phyloP scores from a whole-genome alignment of 192 early-diverging fungal genomes.

The Rhizophagus clarus region DNA sequence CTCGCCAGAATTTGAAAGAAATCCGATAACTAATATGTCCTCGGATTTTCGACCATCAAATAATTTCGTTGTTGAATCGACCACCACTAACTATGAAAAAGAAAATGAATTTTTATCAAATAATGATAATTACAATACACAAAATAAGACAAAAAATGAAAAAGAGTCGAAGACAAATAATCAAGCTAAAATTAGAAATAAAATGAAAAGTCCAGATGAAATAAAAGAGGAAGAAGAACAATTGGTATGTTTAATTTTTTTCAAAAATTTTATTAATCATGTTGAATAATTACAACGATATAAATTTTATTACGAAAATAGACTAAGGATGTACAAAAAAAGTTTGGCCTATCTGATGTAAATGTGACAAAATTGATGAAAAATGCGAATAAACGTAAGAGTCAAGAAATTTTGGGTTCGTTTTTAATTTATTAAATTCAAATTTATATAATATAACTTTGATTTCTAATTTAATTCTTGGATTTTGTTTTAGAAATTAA shows the following conservation, averaged over 20 bases:
- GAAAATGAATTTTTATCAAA: not conserved
- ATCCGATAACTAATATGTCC: not conserved
- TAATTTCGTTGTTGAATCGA: not conserved
- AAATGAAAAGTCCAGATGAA: slow-evolving; percentile 20
- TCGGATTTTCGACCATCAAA: not conserved
- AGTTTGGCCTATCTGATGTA: slow-evolving; percentile 56
- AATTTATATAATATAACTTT: not conserved
- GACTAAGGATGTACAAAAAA: slow-evolving; percentile 56
- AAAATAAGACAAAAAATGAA: not conserved
- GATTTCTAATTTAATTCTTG: not conserved
- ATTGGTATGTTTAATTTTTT: slow-evolving; percentile 35
- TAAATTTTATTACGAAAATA: slow-evolving; percentile 20
- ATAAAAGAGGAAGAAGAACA: slow-evolving; percentile 47
- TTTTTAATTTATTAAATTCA: not conserved
- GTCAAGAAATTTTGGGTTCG: slow-evolving; percentile 21
- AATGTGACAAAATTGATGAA: slow-evolving; percentile 52
- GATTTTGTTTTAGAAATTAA: slow-evolving; percentile 11
- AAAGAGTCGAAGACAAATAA: not conserved
- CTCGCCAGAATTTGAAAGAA: not conserved
- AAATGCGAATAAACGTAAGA: slow-evolving; percentile 30
- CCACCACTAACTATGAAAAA: not conserved
- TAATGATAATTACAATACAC: not conserved
- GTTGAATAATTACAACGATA: not conserved
- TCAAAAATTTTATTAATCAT: not conserved
- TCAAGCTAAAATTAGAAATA: not conserved